Conservation (phyloP, 768 basidiomycete genomes). For the Collybiopsis confluens region DNA sequence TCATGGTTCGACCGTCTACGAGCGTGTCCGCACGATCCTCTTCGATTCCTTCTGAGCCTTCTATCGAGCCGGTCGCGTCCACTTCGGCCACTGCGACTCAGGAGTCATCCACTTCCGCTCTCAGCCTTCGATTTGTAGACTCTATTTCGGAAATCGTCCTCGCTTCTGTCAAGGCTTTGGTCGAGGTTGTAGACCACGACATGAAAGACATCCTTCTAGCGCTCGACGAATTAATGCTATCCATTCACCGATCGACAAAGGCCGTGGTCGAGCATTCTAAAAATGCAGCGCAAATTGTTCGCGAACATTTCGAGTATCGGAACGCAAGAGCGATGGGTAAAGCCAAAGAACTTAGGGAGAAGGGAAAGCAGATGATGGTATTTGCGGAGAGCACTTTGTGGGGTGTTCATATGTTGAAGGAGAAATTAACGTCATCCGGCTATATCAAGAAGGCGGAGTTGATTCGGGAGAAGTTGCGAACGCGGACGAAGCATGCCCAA, state of each 20-base stretch:
- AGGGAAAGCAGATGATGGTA: constrained; percentile 41
- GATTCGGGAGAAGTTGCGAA: constrained; percentile 19
- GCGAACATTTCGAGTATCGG: constrained; percentile 41
- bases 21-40: constrained; percentile 15
- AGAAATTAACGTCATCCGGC: constrained; percentile 29
- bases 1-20: constrained; percentile 28
- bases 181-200: constrained; percentile 45
- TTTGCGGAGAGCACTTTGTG: constrained; percentile 38
- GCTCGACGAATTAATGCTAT: constrained; percentile 51
- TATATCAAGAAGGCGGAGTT: constrained; percentile 26
- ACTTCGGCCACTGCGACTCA: constrained; percentile 10
- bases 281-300: constrained; percentile 40
- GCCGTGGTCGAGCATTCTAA: constrained; percentile 42
- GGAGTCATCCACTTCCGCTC: constrained; percentile 20
- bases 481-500: constrained; percentile 1
- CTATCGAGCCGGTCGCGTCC: constrained; percentile 13
- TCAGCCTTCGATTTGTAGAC: constrained; percentile 38
- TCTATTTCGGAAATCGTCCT: constrained; percentile 48
- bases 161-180: constrained; percentile 38
- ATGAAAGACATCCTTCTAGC: constrained; percentile 54
- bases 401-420: constrained; percentile 36
- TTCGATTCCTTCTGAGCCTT: constrained; percentile 14
- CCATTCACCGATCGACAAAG: constrained; percentile 47
- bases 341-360: constrained; percentile 50
- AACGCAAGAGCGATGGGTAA: constrained; percentile 49